phyloP scores from a whole-genome alignment of 768 basidiomycete genomes.

The Phaffia australis region DNA sequence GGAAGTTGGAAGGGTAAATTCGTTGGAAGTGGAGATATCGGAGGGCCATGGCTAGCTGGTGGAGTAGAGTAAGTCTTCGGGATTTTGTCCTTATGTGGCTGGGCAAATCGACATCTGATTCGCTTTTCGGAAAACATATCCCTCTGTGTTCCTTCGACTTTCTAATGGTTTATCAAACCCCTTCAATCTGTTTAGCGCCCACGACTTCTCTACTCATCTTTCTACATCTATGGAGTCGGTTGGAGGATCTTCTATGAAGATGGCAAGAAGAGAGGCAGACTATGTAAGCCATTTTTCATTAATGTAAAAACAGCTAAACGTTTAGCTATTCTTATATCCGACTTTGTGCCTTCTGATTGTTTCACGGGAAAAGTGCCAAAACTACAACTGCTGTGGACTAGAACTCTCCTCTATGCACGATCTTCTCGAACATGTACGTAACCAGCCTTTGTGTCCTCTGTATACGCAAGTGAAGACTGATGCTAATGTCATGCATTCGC shows the following conservation, averaged over 20 bases:
- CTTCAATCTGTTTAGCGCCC: slow-evolving; percentile 3
- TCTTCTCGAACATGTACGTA: slow-evolving; percentile 59
- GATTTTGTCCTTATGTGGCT: not conserved
- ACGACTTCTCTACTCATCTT: slow-evolving; percentile 19
- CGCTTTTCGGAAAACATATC: too few relatives aligned
- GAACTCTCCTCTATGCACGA: slow-evolving; percentile 66
- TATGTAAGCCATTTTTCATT: not conserved
- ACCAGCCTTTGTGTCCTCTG: too few relatives aligned
- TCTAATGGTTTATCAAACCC: too few relatives aligned
- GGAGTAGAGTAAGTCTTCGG: slow-evolving; percentile 17
- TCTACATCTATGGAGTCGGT: slow-evolving; percentile 23
- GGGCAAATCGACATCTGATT: too few relatives aligned
- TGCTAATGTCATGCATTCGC: not conserved
- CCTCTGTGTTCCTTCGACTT: too few relatives aligned
- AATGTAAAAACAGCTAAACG: too few relatives aligned
- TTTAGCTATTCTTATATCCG: too few relatives aligned
- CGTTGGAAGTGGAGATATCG: slow-evolving; percentile 14
- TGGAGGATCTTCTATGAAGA: slow-evolving; percentile 21
- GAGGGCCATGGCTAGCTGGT: slow-evolving; percentile 16
- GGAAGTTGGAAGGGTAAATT: slow-evolving; percentile 25
- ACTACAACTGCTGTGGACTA: slow-evolving; percentile 82
- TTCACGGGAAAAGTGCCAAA: slow-evolving; percentile 36
- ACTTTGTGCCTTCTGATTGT: too few relatives aligned
- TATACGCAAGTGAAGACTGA: too few relatives aligned
- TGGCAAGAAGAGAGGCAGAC: slow-evolving; percentile 22